Base-by-base conservation (phyloP, 768 basidiomycete genomes). In the Neoboletus subvelutipes region DNA sequence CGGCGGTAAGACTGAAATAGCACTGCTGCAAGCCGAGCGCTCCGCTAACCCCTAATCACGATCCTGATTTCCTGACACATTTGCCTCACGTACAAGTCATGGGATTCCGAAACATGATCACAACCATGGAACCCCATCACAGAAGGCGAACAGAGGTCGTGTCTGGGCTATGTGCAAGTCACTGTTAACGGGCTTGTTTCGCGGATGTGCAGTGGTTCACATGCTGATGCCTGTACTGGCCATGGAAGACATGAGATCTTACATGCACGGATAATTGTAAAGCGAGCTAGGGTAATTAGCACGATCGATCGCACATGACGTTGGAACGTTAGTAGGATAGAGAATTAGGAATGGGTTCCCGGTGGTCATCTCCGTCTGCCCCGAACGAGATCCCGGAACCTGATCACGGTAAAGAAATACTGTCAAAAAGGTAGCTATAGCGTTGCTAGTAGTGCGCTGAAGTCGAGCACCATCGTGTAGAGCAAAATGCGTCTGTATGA, bases 321-420 rank as follows among this genome's bases (percentile, higher is more conserved):
- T 37, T 20, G 37, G 9, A 46, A 41, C 29, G 36, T 34, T 34
- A 49, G 47, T 34, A 17, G 11, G n/a, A 22, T 48, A 51, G 45
- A 41, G 56, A 37, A 40, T 37, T 18, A 46, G 41, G 37, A 50
- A 55, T 33, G 55, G 42, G 48, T 59, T 65, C 45, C 55, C 33
- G 52, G 52, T 47, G 47, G 36, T 67, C 52, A 66, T 65, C 55
- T 54, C 65, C 66, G 60, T 56, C 45, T 40, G 20, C 6, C 34
- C 34, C 28, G 49, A 46, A 67, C 49, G n/a, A 46, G 43, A 43
- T 54, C 47, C 41, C 6, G 28, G n/a, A 55, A 20, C 36, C 24
- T 26, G 39, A 48, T 34, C 45, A 36, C 13, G 20, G n/a, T 5
- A 13, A 34, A 24, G 24, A 50, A 37, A 36, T 29, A 13, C 42